Conservation (phyloP, 352 stramenopile species). For the Globisporangium spinosum region DNA sequence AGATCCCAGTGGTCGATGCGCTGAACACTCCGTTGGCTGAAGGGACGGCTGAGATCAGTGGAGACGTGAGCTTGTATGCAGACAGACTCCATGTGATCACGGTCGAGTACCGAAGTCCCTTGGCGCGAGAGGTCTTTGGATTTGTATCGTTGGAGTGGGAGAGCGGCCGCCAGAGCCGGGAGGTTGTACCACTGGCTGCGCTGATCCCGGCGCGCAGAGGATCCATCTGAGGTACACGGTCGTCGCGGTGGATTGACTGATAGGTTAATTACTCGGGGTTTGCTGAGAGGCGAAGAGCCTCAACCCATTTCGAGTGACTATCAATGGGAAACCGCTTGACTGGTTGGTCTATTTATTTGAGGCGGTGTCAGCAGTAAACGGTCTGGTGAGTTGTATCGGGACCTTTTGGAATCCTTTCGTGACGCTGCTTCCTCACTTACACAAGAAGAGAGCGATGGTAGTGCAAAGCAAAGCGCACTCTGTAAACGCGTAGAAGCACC, state of each 20-base stretch:
- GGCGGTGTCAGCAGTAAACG: neutral
- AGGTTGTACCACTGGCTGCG: constrained; percentile 24
- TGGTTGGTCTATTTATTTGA: constrained; percentile 1
- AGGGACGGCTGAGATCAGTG: constrained; percentile 10
- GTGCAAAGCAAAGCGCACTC: neutral
- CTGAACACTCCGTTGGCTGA: constrained; percentile 23
- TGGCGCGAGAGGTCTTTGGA: constrained; percentile 12
- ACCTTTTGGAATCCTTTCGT: neutral
- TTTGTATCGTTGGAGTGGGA: constrained; percentile 27
- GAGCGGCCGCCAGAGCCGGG: constrained; percentile 22
- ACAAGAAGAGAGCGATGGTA: neutral
- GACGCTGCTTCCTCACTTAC: neutral
- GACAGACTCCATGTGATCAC: constrained; percentile 36
- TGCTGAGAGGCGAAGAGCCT: neutral
- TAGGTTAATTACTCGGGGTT: neutral
- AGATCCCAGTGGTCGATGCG: constrained; percentile 31
- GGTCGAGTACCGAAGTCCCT: constrained; percentile 37
- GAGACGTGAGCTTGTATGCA: constrained; percentile 22
- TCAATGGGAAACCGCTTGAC: neutral
- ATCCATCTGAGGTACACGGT: constrained; percentile 28
- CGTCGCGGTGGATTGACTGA: constrained; percentile 10
- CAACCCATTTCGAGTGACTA: neutral
- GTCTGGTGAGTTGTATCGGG: neutral
- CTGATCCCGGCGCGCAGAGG: constrained; percentile 26
- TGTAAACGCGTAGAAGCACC: neutral